Base-by-base conservation (phyloP, 192 early-diverging fungal species). In the Physocladia obscura region DNA sequence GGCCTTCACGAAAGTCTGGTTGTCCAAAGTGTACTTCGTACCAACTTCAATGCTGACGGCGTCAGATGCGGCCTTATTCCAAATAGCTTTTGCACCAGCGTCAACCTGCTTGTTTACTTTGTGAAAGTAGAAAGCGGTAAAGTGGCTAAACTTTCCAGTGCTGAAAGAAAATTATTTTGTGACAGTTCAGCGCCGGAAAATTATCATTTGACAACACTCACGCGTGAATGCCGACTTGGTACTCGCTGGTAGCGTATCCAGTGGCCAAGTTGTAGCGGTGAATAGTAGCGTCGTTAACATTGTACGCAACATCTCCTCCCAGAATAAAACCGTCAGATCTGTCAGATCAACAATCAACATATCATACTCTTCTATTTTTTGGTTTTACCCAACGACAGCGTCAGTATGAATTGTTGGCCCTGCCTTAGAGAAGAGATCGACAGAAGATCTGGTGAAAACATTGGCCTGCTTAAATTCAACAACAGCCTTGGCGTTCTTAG, bases 121-220 rank as follows among this genome's bases (percentile, higher is more conserved):
- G 87, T 99, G 97, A 91, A 91, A 97, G 92, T 96, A 96, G 11
- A 94, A 91, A 56, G 94, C 91, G 69, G 95, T 81, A 84, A 93
- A 95, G 74, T 87, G 73, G 84, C 82, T 87, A 75, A 98, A 86
- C 35, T 90, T 90, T 90, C 96, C 94, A 75, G 88, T 87, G 79
- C 84, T 85, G n/a, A 36, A 26, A 22, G 17, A 31, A 19, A 19
- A 56, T 56, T 27, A 3, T 19, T 27, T 21, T 55, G 29, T 30
- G 21, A 38, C 68, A 26, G 19, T 19, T 27, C 24, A 24, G 19
- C 30, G 15, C 26, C 17, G 31, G 31, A 69, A 71, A 24, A 13
- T 35, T 1, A 5, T 67, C 11, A 8, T 54, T 19, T 29, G 38
- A 39, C 21, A 19, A 13, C 38, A 77, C 78, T 71, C 77, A 86